These are phyloP conservation scores for Dioszegia hungarica DNA, from an alignment of 768 basidiomycete species.

Conservation along the genomic window DNA sequence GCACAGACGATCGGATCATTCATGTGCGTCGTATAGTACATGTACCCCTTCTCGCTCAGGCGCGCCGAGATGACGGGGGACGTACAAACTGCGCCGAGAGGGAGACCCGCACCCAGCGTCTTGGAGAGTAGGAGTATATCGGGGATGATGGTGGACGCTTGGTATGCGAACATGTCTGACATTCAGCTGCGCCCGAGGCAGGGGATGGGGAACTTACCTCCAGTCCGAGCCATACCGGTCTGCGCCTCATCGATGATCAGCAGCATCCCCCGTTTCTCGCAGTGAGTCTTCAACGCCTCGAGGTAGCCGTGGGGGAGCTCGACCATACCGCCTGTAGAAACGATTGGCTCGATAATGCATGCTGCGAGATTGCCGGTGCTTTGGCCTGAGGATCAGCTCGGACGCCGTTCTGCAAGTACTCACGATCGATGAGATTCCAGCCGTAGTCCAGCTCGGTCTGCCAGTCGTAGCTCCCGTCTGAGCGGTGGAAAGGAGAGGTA, in stretches of 20 bases:
- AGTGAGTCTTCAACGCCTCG: slow-evolving; percentile 25
- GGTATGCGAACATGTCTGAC: slow-evolving; percentile 34
- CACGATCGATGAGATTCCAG: slow-evolving; percentile 33
- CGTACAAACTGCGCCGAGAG: slow-evolving; percentile 25
- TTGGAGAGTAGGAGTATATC: slow-evolving; percentile 39
- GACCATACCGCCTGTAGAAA: slow-evolving; percentile 34
- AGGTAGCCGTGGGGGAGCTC: slow-evolving; percentile 34
- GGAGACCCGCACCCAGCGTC: slow-evolving; percentile 38
- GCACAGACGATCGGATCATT: slow-evolving; percentile 24
- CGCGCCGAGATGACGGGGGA: slow-evolving; percentile 18
- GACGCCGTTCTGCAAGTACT: background rate
- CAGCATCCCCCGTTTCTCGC: slow-evolving; percentile 33
- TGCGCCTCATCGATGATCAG: slow-evolving; percentile 41
- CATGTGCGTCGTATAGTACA: slow-evolving; percentile 35
- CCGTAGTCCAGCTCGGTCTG: slow-evolving; percentile 31
- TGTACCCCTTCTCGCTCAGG: slow-evolving; percentile 17
- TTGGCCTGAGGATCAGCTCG: slow-evolving; percentile 17
- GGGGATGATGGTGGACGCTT: slow-evolving; percentile 28
- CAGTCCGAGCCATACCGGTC: slow-evolving; percentile 29
- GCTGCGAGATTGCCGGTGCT: slow-evolving; percentile 22
- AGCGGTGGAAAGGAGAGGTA: slow-evolving; percentile 23
- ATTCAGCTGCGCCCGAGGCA: background rate
- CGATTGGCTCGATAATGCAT: slow-evolving; percentile 36
- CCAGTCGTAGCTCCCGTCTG: slow-evolving; percentile 37
- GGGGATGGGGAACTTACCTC: slow-evolving; percentile 10